Conservation (phyloP, 1,284 basidiomycete genomes). For the Takashimella koratensis region DNA sequence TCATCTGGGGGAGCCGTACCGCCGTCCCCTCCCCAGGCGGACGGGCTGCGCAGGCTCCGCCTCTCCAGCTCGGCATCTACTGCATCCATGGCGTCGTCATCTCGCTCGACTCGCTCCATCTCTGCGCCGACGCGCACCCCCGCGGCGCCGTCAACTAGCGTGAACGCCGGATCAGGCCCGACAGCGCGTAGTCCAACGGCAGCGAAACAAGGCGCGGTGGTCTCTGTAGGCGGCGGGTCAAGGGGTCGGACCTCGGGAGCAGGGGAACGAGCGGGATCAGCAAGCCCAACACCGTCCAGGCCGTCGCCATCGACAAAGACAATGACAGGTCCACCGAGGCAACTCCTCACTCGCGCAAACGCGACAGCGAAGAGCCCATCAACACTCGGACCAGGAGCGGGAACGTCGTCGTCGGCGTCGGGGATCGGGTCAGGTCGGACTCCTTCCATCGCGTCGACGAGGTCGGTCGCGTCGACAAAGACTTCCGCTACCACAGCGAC, state of each 20-base stretch:
- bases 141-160: background rate
- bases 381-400: background rate
- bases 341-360: conserved; percentile 35
- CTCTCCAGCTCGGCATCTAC: conserved; percentile 32
- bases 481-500: too few relatives aligned
- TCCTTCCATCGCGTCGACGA: background rate
- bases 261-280: conserved; percentile 2
- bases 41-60: conserved; percentile 31
- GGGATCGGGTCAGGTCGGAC: background rate
- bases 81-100: conserved; percentile 13
- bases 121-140: conserved; percentile 2
- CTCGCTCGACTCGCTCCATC: conserved; percentile 1
- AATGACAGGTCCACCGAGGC: conserved; percentile 23
- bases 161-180: conserved; percentile 11
- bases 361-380: background rate
- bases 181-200: conserved; percentile 31
- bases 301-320: conserved; percentile 14
- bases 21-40: conserved; percentile 16
- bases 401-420: background rate
- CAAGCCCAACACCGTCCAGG: conserved; percentile 18
- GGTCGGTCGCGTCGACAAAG: background rate
- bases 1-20: too few relatives aligned
- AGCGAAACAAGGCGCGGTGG: conserved; percentile 19
- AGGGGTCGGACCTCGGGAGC: background rate
- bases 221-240: conserved; percentile 16